Evolutionary conservation across 768 basidiomycete species (phyloP).

Genomic region (Kwoniella botswanensis): DNA sequence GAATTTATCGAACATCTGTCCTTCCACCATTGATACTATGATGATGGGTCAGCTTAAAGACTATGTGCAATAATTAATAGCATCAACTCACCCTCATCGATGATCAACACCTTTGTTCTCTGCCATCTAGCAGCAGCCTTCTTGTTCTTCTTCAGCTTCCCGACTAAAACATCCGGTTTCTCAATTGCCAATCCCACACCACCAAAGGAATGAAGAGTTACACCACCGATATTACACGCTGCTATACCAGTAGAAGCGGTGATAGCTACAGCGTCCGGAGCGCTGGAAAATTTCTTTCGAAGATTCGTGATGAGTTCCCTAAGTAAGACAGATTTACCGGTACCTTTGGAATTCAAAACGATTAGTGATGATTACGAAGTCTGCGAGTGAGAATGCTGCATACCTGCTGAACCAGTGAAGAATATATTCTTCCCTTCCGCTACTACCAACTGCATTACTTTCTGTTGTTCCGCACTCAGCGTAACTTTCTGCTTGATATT

Average conservation of each 20-base stretch:
- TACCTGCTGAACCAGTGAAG: conserved; percentile 97
- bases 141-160: conserved; percentile 77
- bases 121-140: conserved; percentile 81
- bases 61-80: too few species aligned
- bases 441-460: conserved; percentile 78
- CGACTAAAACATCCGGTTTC: conserved; percentile 66
- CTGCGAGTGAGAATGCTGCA: not conserved
- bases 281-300: conserved; percentile 64
- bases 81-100: conserved; percentile 75
- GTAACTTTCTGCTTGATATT: conserved; percentile 63
- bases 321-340: conserved; percentile 93
- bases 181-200: conserved; percentile 86
- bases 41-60: conserved; percentile 7
- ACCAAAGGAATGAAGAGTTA: conserved; percentile 94
- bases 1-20: conserved; percentile 80
- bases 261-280: conserved; percentile 79
- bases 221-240: conserved; percentile 95
- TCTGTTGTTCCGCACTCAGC: conserved; percentile 83
- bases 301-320: conserved; percentile 85
- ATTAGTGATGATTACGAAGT: not conserved
- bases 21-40: conserved; percentile 96
- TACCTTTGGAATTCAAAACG: conserved; percentile 64
- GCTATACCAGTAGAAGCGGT: conserved; percentile 97
- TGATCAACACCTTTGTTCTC: conserved; percentile 80
- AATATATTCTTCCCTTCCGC: conserved; percentile 74